Base-by-base conservation (phyloP, 306 rosid genomes). In the Prunus salicina region DNA sequence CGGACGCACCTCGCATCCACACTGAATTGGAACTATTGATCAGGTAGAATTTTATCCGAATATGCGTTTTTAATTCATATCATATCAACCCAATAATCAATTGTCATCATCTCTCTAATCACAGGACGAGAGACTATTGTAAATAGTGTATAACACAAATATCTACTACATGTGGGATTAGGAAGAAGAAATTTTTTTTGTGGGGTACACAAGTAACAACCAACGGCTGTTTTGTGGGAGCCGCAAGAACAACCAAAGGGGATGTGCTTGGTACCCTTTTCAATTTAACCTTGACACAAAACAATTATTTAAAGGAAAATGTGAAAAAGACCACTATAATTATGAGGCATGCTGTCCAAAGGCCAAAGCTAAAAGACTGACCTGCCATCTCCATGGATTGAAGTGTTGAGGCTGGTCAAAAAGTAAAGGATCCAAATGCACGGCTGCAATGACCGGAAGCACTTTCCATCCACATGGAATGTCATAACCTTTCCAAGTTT, bases 341-440 rank as follows among this genome's bases (percentile, higher is more conserved):
- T 73, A 87, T 65, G 71, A 81, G 75, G 84, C 85, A 72, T 79
- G 87, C 74, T 69, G 79, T 75, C 62, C 19, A 67, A 77, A 64
- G 77, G 72, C 70, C 22, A 75, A 46, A 45, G 4, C 19, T 45
- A 41, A 9, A 5, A 52, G 57, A 86, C 91, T 80, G 70, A 92
- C 99, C 96, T 96, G 98, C 98, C 99, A 96, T 86, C 99, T 96
- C 98, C 98, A 92, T 73, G 98, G 99, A 86, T 96, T 81, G 88
- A 96, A 96, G 79, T 83, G 90, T 67, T 91, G 96, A 84, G 99
- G 99, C 62, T 96, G 90, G 91, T 92, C 97, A 88, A 89, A 96
- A 88, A 86, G 91, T 64, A 75, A 77, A 82, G 99, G 87, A 87
- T 96, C 98, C 87, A 96, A 75, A 88, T 96, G 99, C 89, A 82